Conservation (phyloP, 2,329 filamentous ascomycete species). For the Penicillium capsulatum region DNA sequence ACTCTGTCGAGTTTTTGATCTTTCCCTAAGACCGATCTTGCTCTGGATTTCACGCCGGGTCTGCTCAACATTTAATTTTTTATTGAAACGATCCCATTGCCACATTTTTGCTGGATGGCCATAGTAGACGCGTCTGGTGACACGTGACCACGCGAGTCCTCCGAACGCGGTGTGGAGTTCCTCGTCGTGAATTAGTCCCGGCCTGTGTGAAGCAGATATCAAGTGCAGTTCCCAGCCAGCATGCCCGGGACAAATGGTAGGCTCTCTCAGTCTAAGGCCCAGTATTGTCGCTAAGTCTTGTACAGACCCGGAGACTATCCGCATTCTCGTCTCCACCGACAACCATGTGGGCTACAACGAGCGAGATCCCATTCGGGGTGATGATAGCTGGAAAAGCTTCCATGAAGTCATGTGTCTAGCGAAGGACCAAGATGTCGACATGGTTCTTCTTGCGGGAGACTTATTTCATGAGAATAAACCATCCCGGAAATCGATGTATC, state of each 20-base stretch:
- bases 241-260: slow-evolving; percentile 31
- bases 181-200: background rate
- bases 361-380: slow-evolving; percentile 85
- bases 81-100: background rate
- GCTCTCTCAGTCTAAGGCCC: background rate
- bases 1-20: no score
- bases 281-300: slow-evolving; percentile 6
- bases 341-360: slow-evolving; percentile 98
- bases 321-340: slow-evolving; percentile 89
- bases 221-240: background rate
- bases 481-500: slow-evolving; percentile 90
- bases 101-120: slow-evolving; percentile 1
- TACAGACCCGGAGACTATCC: slow-evolving; percentile 73
- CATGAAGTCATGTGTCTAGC: slow-evolving; percentile 92
- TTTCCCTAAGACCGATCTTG: no score
- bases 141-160: slow-evolving; percentile 26
- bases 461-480: slow-evolving; percentile 98
- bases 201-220: no score
- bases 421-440: slow-evolving; percentile 85
- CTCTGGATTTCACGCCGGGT: no score
- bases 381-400: slow-evolving; percentile 95
- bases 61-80: no score
- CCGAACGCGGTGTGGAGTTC: slow-evolving; percentile 2
- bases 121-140: slow-evolving; percentile 1
- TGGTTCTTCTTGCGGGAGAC: slow-evolving; percentile 92